Evolutionary conservation across 78 protist genomes (phyloP).

Genomic region (Blattamonas nauphoetae): DNA sequence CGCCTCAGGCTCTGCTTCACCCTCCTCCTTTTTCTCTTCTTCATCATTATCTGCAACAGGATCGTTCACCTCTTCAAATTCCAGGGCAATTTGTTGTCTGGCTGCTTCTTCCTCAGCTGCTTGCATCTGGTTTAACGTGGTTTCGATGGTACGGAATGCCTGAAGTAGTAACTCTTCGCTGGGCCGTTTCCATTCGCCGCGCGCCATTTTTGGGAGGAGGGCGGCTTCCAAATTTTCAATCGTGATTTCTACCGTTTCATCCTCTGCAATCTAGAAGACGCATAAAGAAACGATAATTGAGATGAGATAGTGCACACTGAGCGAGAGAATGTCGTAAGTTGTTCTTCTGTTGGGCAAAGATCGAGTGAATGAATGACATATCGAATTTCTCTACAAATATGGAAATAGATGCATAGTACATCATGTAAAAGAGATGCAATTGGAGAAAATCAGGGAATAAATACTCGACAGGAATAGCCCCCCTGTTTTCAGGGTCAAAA

Average conservation of each 20-base stretch:
- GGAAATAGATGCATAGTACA: not conserved
- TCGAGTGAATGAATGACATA: not conserved
- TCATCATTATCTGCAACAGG: not conserved
- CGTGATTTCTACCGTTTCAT: not conserved
- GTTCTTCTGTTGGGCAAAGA: not conserved
- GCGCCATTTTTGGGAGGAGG: not conserved
- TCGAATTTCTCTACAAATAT: not conserved
- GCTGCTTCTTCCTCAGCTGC: not conserved
- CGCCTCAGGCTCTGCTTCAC: not conserved
- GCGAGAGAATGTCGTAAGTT: not conserved
- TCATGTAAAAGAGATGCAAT: too few relatives aligned
- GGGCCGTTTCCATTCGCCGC: not conserved
- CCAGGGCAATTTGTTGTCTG: too few relatives aligned
- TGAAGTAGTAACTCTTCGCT: not conserved
- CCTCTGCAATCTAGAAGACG: not conserved
- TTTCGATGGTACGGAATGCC: not conserved
- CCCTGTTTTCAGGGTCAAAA: not conserved
- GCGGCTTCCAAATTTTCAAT: not conserved
- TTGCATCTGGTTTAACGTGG: not conserved
- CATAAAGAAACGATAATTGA: not conserved
- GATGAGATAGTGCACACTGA: not conserved
- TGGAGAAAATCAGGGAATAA: not conserved
- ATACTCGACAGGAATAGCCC: not conserved
- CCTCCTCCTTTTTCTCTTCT: not conserved
- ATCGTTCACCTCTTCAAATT: too few relatives aligned